A percentile compares a stretch with the other conserved stretches of the same genome.
Conservation (phyloP, 768 basidiomycete species). For the Phlebiopsis gigantea region DNA sequence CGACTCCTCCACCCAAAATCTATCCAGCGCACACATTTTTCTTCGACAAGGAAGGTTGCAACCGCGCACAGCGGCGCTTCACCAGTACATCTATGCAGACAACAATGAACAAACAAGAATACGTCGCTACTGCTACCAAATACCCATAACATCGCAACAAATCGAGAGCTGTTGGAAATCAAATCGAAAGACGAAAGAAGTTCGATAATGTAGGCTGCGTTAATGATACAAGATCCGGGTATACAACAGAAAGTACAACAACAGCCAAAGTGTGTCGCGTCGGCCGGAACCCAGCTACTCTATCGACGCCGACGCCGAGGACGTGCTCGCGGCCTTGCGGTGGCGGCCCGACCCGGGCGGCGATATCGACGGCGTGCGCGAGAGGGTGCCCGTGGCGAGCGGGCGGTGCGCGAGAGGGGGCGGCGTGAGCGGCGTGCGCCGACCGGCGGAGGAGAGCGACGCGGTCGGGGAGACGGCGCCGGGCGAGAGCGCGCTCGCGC, state of each 20-base stretch:
- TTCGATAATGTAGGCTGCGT: not conserved
- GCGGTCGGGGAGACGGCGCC: slow-evolving; percentile 4
- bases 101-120: not conserved
- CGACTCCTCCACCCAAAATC: too few species aligned
- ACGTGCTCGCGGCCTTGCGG: not conserved
- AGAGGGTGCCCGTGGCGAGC: too few species aligned
- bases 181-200: too few species aligned
- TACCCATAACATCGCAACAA: slow-evolving; percentile 10
- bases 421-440: slow-evolving; percentile 4
- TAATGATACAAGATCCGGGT: slow-evolving; percentile 13
- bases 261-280: not conserved
- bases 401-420: not conserved
- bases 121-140: slow-evolving; percentile 2
- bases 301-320: too few species aligned
- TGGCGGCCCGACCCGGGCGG: not conserved
- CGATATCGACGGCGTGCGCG: slow-evolving; percentile 4
- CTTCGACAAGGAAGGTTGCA: too few species aligned
- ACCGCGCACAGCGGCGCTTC: too few species aligned
- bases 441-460: slow-evolving; percentile 1
- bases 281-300: not conserved
- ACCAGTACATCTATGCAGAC: not conserved
- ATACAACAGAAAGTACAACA: not conserved
- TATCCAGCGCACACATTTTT: too few species aligned
- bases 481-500: too few species aligned
- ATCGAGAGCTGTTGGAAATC: slow-evolving; percentile 13